phyloP scores from a whole-genome alignment of 805 yeast genomes.

The Yamadazyma ubonensis region DNA sequence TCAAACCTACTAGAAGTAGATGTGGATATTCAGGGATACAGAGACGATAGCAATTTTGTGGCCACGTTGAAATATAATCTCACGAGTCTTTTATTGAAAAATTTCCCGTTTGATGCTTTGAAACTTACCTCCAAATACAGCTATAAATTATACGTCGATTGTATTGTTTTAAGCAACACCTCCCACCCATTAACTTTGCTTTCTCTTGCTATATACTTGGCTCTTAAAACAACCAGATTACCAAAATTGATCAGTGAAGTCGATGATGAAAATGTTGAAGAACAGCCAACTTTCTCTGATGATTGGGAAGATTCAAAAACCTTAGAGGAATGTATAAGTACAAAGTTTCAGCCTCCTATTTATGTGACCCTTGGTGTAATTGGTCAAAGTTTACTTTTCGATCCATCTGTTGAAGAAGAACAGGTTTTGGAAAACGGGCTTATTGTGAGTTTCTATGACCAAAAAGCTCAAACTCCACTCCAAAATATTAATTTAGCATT shows the following conservation, averaged over 20 bases:
- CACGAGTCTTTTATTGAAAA: conserved; percentile 49
- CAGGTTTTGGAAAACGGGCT: conserved; percentile 85
- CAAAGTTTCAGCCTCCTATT: conserved; percentile 64
- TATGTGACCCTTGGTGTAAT: conserved; percentile 74
- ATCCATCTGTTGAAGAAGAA: conserved; percentile 88
- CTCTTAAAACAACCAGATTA: conserved; percentile 71
- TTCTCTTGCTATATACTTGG: conserved; percentile 78
- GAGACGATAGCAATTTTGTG: conserved; percentile 76
- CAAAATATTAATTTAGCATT: conserved; percentile 63
- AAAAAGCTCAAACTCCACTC: conserved; percentile 70
- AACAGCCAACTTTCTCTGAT: conserved; percentile 87
- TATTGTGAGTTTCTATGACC: conserved; percentile 67
- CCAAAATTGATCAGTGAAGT: conserved; percentile 72
- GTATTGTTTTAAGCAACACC: conserved; percentile 70
- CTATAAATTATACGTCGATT: conserved; percentile 76
- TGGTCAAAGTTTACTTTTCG: conserved; percentile 67
- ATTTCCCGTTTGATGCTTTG: conserved; percentile 53
- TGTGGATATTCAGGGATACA: conserved; percentile 73
- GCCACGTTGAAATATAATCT: conserved; percentile 62
- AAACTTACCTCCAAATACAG: conserved; percentile 71
- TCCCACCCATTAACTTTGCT: conserved; percentile 80
- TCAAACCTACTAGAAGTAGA: conserved; percentile 66
- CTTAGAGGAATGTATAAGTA: conserved; percentile 31
- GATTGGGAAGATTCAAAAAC: conserved; percentile 67
- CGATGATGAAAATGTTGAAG: conserved; percentile 74